Evolutionary conservation across 257 asterid genomes (phyloP), one percentile per base, ranked within the genome.

Genomic region (Przewalskia tangutica): DNA sequence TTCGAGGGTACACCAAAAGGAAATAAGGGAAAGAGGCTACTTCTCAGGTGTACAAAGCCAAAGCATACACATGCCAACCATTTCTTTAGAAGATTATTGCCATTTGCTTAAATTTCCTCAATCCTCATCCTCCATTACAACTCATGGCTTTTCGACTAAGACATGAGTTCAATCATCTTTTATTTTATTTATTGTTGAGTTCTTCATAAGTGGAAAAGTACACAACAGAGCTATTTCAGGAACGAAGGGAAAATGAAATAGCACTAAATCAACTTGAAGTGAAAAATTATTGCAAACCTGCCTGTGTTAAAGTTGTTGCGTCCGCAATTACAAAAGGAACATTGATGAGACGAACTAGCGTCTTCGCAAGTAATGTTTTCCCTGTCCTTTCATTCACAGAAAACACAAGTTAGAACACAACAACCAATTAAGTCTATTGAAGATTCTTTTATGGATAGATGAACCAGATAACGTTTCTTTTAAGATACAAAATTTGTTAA

Each of bases 271-370:
- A 20, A 71, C 40, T 71, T 11, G 59, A 40, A 58, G 64, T 64
- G 46, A 81, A 71, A 82, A 76, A 84, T 79, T 80, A 87, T 80
- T 84, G 86, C 98, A 90, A 90, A 92, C 97, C 93, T 90, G 94
- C 98, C 98, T 95, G 98, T 73, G 98, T 95, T 85, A 95, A 87
- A 77, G 97, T 82, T 62, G 98, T 95, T 85, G 98, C 98, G 84
- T 95, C 98, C 20, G 95, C 92, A 85, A 95, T 90, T 84, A 89
- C 97, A 79, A 93, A 92, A 85, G 98, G 98, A 83, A 95, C 98
- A 84, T 93, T 91, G 85, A 89, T 97, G 65, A 93, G 88, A 80
- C 95, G 98, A 84, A 98, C 98, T 68, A 95, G 89, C 51, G 98
- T 93, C 89, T 95, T 95, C n/a, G 98, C 98, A 86, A 95, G 98